Evolutionary conservation across 2,329 filamentous ascomycete species (phyloP).

Genomic region (Colletotrichum trifolii): DNA sequence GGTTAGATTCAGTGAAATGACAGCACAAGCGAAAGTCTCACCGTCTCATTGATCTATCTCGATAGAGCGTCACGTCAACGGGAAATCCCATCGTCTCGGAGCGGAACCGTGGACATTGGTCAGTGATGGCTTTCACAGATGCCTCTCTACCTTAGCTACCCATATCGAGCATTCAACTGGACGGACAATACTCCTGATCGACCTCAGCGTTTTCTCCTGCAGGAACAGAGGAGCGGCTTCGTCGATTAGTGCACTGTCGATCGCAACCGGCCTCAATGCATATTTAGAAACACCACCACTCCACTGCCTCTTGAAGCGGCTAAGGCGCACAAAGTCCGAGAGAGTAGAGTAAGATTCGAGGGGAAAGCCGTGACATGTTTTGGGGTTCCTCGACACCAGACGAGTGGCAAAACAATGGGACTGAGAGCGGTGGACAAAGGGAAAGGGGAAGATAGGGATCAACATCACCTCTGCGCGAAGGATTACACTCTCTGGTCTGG

Average conservation of each 20-base stretch:
- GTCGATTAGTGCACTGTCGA: constrained; percentile 15
- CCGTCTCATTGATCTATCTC: neutral
- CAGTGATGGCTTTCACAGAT: neutral
- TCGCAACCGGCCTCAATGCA: constrained; percentile 2
- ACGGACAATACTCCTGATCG: neutral
- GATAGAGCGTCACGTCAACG: neutral
- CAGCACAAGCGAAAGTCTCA: neutral
- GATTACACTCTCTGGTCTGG: neutral
- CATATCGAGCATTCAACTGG: too few relatives aligned
- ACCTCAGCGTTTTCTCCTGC: constrained; percentile 11
- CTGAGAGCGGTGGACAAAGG: neutral
- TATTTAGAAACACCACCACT: constrained; percentile 15
- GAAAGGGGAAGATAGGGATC: constrained; percentile 2
- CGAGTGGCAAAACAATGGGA: neutral
- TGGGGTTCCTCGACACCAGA: neutral
- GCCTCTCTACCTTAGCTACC: neutral
- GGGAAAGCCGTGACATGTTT: neutral
- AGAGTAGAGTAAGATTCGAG: neutral
- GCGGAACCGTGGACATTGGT: too few relatives aligned
- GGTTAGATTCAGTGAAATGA: neutral
- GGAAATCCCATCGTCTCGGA: too few relatives aligned
- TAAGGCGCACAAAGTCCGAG: neutral
- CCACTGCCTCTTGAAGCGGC: constrained; percentile 12
- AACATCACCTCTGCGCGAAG: neutral
- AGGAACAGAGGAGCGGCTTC: constrained; percentile 22